phyloP scores from a whole-genome alignment of 1,284 basidiomycete species.

The Pulveroboletus ridleyi region DNA sequence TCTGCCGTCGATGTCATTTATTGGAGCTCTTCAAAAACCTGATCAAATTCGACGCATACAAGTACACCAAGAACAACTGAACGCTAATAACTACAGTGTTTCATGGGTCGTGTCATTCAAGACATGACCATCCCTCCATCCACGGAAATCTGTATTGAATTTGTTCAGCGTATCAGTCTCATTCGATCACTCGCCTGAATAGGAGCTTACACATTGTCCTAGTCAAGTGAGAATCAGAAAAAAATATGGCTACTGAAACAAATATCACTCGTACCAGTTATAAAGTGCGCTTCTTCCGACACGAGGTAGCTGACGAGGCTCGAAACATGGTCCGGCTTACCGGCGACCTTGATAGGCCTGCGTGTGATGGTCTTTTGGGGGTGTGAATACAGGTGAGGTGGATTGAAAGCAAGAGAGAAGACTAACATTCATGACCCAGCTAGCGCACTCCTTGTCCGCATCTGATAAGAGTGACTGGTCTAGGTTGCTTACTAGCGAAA shows the following conservation, averaged over 20 bases:
- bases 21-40: no score
- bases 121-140: constrained; percentile 12
- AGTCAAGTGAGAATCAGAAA: neutral
- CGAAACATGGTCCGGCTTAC: no score
- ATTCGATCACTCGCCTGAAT: neutral
- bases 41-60: no score
- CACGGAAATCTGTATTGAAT: constrained; percentile 13
- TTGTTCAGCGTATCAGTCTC: neutral
- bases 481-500: neutral
- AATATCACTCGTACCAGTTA: constrained; percentile 17
- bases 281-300: no score
- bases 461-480: no score
- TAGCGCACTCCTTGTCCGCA: neutral
- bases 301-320: no score
- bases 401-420: neutral
- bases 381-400: no score
- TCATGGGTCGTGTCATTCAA: constrained; percentile 11
- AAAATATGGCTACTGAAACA: neutral
- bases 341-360: no score
- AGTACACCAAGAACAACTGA: neutral
- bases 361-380: no score
- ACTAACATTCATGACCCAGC: no score
- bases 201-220: constrained; percentile 27
- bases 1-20: no score
- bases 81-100: neutral